These are phyloP conservation scores for Tuber calosporum DNA, from an alignment of 495 filamentous ascomycete genomes.

Conservation along the genomic window DNA sequence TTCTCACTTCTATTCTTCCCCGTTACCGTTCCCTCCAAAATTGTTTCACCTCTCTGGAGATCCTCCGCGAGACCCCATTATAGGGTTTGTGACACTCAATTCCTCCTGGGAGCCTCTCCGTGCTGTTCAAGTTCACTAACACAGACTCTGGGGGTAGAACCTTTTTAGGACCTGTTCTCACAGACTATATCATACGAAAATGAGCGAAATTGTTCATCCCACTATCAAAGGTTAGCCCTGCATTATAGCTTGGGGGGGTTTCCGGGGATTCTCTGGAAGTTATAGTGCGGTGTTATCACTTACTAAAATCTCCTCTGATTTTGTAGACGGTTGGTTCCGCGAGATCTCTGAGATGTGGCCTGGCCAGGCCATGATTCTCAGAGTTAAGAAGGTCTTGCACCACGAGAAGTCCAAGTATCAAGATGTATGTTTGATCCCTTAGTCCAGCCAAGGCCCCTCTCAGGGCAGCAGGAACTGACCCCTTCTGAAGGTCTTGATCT, in stretches of 20 bases:
- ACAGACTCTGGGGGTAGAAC: not conserved
- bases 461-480: not conserved
- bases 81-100: not conserved
- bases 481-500: slow-evolving; percentile 57
- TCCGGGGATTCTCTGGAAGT: not conserved
- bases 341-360: slow-evolving; percentile 98
- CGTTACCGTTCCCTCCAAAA: not conserved
- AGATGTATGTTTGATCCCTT: slow-evolving; percentile 54
- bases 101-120: not conserved
- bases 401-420: slow-evolving; percentile 99
- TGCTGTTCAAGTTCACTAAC: not conserved
- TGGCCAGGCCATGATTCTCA: slow-evolving; percentile 96
- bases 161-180: not conserved
- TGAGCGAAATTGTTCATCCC: slow-evolving; percentile 52
- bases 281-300: not conserved
- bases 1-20: not conserved
- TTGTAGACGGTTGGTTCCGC: slow-evolving; percentile 96
- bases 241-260: too few species aligned
- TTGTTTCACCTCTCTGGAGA: not conserved
- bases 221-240: slow-evolving; percentile 52
- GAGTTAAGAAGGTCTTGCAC: slow-evolving; percentile 94
- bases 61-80: not conserved
- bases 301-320: slow-evolving; percentile 4
- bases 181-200: slow-evolving; percentile 18
- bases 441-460: not conserved